Evolutionary conservation across 2,329 filamentous ascomycete species (phyloP), one percentile per base, ranked within the genome.

Genomic region (Penicillium nordicum): DNA sequence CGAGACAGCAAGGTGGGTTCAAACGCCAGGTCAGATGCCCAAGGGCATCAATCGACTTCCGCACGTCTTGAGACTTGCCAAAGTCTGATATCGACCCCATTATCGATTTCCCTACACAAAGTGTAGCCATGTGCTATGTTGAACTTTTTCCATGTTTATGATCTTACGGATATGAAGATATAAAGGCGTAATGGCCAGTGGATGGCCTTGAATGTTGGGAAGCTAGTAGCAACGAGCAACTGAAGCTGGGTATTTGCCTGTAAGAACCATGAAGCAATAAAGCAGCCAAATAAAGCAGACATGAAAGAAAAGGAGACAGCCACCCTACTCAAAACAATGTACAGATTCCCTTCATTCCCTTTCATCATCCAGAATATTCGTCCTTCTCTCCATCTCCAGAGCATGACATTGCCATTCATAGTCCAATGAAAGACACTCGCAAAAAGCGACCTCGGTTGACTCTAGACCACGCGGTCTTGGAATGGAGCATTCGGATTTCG

Each of bases 401-500:
- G 16, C 6, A n/a, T 43, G 14, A 30, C 18, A 18, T 16, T 40
- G 48, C 11, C 16, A 27, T 16, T 21, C 23, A 37, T n/a, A 25
- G 3, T 21, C 10, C 27, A 18, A 12, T n/a, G 27, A n/a, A 50
- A 23, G 18, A n/a, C 5, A 21, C 12, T 23, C n/a, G 11, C 8
- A 41, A 32, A 23, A 30, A 23, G 8, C 8, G n/a, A 25, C 16
- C 11, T 27, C 21, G 5, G 29, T 21, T 23, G 2, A 18, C 21
- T 40, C 27, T 59, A 65, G 25, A 50, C 51, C 18, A 48, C 61
- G 9, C 68, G 67, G 57, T 71, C 68, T 48, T 68, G 66, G 37
- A 76, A 76, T 14, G 74, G 74, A 18, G 73, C 72, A 49, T 63
- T 45, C 4, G 70, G 68, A 38, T 57, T 69, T 50, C 74, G 69